Evolutionary conservation across 768 basidiomycete genomes (phyloP), one percentile per base, ranked within the genome.

Genomic region (Leccinellum luteum): DNA sequence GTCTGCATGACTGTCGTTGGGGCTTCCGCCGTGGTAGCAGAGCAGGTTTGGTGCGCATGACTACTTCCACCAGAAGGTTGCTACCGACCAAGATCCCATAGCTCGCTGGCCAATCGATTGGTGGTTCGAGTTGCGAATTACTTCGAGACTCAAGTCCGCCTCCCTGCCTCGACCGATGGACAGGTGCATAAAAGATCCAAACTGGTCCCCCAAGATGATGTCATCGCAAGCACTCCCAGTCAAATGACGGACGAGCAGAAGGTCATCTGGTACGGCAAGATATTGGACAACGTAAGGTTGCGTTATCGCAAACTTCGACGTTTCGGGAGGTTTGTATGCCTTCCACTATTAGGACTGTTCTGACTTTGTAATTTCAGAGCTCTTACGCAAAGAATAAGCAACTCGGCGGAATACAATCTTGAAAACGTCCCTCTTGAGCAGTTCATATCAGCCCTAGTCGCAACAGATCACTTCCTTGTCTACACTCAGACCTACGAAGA

Each of bases 261-360:
- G 68, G 81, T 89, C 55, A 79, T 78, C 51, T 98, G 96, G 94
- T 98, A 94, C 67, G 80, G 84, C 38, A 98, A 97, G 73, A 88
- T 98, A 58, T 79, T 98, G 21, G 96, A 98, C 58, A 91, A 90
- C 57, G 95, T 97, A 51, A 84, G 90, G 54, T 76, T 96, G 59
- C 84, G 97, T 48, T 94, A 96, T 70, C 83, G 97, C 51, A 98
- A 98, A 71, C 78, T 98, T 14, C 92, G 94, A 65, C 90, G 96
- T 4, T 95, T 97, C 72, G 90, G 91, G 47, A 82, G 92, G 93
- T 92, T 51, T 58, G 38, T 59, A 21, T 31, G 6, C 51, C 23
- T 19, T n/a, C 23, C 25, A 27, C 21, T 41, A 31, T 35, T 21
- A 50, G 45, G 45, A 51, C 28, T 13, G 49, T 53, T 50, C 58